phyloP scores from a whole-genome alignment of 257 asterid species.

The Thymus mandschuricus region DNA sequence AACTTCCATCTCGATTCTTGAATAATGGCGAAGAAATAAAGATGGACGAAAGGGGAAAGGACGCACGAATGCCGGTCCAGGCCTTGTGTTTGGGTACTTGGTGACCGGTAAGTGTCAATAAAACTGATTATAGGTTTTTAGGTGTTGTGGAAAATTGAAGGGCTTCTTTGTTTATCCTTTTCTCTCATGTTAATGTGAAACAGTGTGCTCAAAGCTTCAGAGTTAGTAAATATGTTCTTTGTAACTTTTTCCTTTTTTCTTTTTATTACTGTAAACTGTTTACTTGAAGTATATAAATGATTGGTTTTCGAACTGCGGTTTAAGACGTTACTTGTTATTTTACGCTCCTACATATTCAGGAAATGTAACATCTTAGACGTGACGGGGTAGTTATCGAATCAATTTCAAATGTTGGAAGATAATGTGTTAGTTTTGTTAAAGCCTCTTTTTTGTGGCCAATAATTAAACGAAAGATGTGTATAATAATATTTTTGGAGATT shows the following conservation, averaged over 20 bases:
- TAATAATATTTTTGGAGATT: conserved; percentile 4
- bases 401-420: too few relatives aligned
- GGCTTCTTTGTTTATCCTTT: too few relatives aligned
- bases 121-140: conserved; percentile 35
- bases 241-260: too few relatives aligned
- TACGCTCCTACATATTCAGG: too few relatives aligned
- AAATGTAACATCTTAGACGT: too few relatives aligned
- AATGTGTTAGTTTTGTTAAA: neutral
- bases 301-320: neutral
- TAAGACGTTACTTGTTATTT: too few relatives aligned
- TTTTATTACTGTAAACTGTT: conserved; percentile 3
- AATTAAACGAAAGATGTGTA: neutral
- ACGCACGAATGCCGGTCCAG: conserved; percentile 70
- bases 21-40: neutral
- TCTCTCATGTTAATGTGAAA: too few relatives aligned
- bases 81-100: conserved; percentile 48
- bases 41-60: neutral
- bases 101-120: conserved; percentile 75
- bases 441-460: neutral
- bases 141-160: conserved; percentile 21
- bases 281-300: conserved; percentile 8
- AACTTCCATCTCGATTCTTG: neutral
- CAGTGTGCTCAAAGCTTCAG: too few relatives aligned
- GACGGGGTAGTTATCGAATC: too few relatives aligned
- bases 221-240: too few relatives aligned